Evolutionary conservation across 2,329 filamentous ascomycete species (phyloP).

Genomic region (Calonectria ilicicola): DNA sequence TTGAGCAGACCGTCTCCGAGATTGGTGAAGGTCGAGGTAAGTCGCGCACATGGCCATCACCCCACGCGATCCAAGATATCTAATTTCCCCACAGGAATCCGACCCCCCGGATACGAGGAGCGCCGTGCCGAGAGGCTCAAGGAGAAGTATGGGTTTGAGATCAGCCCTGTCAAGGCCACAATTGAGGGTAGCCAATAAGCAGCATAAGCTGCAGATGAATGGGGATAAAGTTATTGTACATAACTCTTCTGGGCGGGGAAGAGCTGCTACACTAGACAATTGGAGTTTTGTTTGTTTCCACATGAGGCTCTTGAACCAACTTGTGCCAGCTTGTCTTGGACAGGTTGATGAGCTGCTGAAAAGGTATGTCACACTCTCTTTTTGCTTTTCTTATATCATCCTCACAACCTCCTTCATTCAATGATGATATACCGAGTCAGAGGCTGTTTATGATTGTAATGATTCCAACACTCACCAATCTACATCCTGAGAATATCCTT

Average conservation of each 20-base stretch:
- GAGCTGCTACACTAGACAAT: constrained; percentile 55
- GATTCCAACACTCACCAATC: constrained; percentile 52
- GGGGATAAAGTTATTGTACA: constrained; percentile 48
- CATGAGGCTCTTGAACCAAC: constrained; percentile 35
- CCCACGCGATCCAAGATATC: constrained; percentile 1
- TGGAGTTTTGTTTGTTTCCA: constrained; percentile 51
- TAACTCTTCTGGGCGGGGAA: constrained; percentile 51
- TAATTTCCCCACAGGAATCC: constrained; percentile 71
- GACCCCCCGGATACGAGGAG: constrained; percentile 85
- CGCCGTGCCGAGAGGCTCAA: constrained; percentile 83
- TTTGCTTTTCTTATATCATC: constrained; percentile 3
- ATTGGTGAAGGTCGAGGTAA: constrained; percentile 90
- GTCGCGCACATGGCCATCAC: constrained; percentile 36
- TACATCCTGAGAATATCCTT: constrained; percentile 30
- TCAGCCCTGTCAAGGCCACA: constrained; percentile 72
- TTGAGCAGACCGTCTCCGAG: constrained; percentile 83
- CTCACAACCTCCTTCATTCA: constrained; percentile 27
- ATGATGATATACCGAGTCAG: constrained; percentile 57
- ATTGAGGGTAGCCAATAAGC: constrained; percentile 57
- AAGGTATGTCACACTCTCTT: constrained; percentile 38
- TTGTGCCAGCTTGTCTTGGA: constrained; percentile 38
- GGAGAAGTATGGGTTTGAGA: constrained; percentile 89
- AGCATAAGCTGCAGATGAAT: constrained; percentile 40
- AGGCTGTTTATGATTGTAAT: constrained; percentile 62
- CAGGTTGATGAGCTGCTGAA: constrained; percentile 15